Base-by-base conservation (phyloP, 2,329 filamentous ascomycete genomes). In the Metarhizium robertsii region DNA sequence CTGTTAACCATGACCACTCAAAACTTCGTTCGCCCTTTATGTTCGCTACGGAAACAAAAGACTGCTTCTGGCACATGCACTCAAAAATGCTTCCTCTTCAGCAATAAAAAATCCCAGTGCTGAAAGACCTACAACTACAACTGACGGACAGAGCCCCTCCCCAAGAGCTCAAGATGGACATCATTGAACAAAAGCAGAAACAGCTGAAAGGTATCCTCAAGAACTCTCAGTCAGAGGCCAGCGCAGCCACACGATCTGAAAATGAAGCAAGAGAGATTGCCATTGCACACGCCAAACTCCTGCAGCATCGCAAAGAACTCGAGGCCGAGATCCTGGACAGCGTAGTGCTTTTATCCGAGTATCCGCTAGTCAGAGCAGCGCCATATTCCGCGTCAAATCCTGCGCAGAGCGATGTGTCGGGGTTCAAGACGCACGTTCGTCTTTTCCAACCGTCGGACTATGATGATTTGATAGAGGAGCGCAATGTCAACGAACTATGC, bases 361-460 rank as follows among this genome's bases (percentile, higher is more conserved):
- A 79, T 18, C 80, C 83, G 0, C 66, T 69, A 30, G 65, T 65
- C 36, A 68, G 67, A 48, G 56, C 60, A 11, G 56, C 70, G 10
- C 49, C 60, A 5, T 59, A 71, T 58, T 69, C 68, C 14, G 67
- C 87, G 8, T 71, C 79, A 2, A 71, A 68, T 68, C 68, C 79
- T 58, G 76, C 83, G 6, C 65, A 78, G 1, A 68, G 78, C 36
- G 90, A 96, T 67, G 78, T 78, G 1, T 67, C 72, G 43, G 73
- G 74, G 54, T 91, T 97, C 72, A 84, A 85, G 62, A 66, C 75
- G 3, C 79, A 83, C 40, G 73, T 97, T 29, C 74, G 79, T 10
- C 77, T 83, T 47, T 97, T 96, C 71, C 89, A 92, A 67, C 90
- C 92, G 1, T 79, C 81, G 53, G 92, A 99, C 74, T 95, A 95